Evolutionary conservation across 768 basidiomycete genomes (phyloP).

Genomic region (Coprinellus aureogranulatus): DNA sequence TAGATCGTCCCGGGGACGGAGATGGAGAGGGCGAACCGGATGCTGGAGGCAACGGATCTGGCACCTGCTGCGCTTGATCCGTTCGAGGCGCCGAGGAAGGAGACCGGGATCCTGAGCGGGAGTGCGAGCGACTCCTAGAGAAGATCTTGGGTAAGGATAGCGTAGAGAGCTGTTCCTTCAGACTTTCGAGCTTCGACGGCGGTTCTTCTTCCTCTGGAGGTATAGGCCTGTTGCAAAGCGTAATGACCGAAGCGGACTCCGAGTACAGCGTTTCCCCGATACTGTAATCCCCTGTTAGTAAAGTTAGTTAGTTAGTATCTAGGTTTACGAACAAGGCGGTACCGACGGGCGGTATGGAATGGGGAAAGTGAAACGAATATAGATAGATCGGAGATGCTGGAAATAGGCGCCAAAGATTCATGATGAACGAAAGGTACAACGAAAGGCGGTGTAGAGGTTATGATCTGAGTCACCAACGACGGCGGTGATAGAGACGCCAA

Average conservation of each 20-base stretch:
- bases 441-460: background rate
- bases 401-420: background rate
- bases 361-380: background rate
- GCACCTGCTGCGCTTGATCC: background rate
- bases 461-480: background rate
- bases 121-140: background rate
- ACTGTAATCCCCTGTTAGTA: constrained; percentile 53
- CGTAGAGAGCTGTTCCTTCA: background rate
- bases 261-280: constrained; percentile 57
- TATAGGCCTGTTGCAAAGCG: constrained; percentile 34
- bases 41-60: background rate
- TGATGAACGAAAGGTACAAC: too few species aligned
- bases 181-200: constrained; percentile 15
- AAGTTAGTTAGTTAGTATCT: background rate
- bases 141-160: background rate
- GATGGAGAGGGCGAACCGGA: background rate
- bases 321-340: background rate
- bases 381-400: background rate
- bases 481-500: background rate
- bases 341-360: background rate
- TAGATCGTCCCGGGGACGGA: too few species aligned
- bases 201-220: constrained; percentile 14
- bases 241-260: constrained; percentile 55
- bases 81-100: background rate
- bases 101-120: background rate